These are phyloP conservation scores for Dictyostelium discoideum DNA, from an alignment of 78 protist species.

Conservation along the genomic window DNA sequence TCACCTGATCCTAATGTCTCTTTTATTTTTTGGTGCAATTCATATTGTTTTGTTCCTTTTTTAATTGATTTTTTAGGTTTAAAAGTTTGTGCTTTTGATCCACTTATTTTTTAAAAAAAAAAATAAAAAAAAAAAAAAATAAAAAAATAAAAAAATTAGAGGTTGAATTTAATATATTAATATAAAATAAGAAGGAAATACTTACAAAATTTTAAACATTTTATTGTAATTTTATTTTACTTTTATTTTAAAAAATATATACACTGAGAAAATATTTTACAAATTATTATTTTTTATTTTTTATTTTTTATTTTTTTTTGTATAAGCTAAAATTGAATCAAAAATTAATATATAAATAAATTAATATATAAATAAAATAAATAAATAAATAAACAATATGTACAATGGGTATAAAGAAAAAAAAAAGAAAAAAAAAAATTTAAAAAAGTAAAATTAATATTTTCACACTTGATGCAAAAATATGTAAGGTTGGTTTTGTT, in stretches of 20 bases:
- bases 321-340: too few species aligned
- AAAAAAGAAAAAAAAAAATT: too few species aligned
- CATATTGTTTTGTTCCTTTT: constrained; percentile 81
- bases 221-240: background rate
- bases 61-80: constrained; percentile 81
- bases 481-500: background rate
- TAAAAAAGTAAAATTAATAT: too few species aligned
- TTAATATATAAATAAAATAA: too few species aligned
- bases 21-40: constrained; percentile 74
- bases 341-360: too few species aligned
- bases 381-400: too few species aligned
- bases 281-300: background rate
- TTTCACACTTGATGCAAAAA: background rate
- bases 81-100: constrained; percentile 73
- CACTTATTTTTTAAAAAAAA: background rate
- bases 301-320: too few species aligned
- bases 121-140: background rate
- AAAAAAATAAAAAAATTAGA: background rate
- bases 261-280: too few species aligned
- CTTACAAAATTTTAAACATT: constrained; percentile 62
- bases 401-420: background rate
- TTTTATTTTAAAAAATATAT: too few species aligned
- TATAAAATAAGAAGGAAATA: background rate
- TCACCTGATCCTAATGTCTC: constrained; percentile 82
- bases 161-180: too few species aligned